Evolutionary conservation across 1,139 yeast species (phyloP), one percentile per base, ranked within the genome.

Genomic region (Diutina scorzettiae): DNA sequence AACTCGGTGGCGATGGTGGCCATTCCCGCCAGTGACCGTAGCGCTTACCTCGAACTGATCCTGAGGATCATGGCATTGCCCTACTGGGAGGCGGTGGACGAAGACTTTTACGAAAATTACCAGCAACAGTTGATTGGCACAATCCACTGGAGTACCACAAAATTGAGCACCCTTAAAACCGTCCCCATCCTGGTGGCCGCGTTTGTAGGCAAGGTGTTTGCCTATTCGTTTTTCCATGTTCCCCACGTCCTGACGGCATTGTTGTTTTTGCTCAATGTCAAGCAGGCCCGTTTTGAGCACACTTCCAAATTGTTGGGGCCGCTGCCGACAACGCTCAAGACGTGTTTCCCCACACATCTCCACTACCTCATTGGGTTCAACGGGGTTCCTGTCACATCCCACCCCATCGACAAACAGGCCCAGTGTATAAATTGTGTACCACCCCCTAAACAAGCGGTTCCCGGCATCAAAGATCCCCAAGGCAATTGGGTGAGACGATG

Each of bases 181-280:
- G 61, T 80, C 6, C 70, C 89, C 1, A 58, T 79, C 8, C 66
- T 82, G 4, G 58, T 78, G 16, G 71, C 79, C 21, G 93, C 93
- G 2, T 83, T 84, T 53, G 67, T 80, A n/a, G 95, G 95, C 9
- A 84, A 85, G 53, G 73, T 81, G 1, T 74, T 85, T 56, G 89
- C 93, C 1, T 74, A 76, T 53, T 63, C 78, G 12, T 84, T 71
- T 50, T 73, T 78, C 53, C 64, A 71, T 48, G 55, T 82, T 2
- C 80, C 81, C 0, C 67, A 73, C n/a, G 76, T 81, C 5, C 75
- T 83, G 14, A 66, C 65, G 37, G 80, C 83, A 1, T 58, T 85
- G 31, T 59, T 83, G 36, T 79, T 79, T 48, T 56, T 79, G 18
- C 60, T 84, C 40, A 77, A 76, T 50, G 77, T 81, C 49, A 77